Base-by-base conservation (phyloP, 78 protist genomes). In the Protostelium mycophagum region DNA sequence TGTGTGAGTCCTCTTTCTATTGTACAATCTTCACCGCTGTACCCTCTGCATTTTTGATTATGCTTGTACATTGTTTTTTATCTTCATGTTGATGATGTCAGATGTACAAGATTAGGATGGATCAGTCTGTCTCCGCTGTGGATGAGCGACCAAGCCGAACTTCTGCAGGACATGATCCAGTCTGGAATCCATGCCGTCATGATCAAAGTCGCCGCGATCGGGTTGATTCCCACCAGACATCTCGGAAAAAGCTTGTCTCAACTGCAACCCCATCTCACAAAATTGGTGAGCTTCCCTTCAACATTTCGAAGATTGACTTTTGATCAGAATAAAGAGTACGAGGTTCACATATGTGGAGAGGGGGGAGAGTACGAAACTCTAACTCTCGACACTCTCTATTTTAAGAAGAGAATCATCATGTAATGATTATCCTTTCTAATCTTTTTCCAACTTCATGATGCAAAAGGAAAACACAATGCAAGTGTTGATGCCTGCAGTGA, bases 321-420 rank as follows among this genome's bases (percentile, higher is more conserved):
- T 1, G n/a, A 38, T 34, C 28, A 93, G 90, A 83, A 96, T 29
- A 36, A 29, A 23, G n/a, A 87, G 51, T 97, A 84, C 51, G 95
- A 91, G 25, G 83, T 94, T 1, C 91, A 98, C 85, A 92, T 89
- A 1, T 95, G 98, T 89, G 99, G 99, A 37, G 99, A 99, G 39
- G 99, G 99, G 34, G 99, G 99, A 37, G 99, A 99, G 94, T 99
- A 97, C 88, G 99, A 99, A 89, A 95, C 99, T 16, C 37, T 99
- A 16, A 90, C 94, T 0, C 84, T 97, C 0, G 99, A 97, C 86
- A 91, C 97, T 83, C 99, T 99, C 1, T 51, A 98, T 38, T 97
- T 95, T 86, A 83, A 25, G n/a, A 38, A 34, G 63, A 91, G 93
- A n/a, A 84, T 94, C 84, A 29, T 90, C 87, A 38, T 95, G 94